Percentiles rank a stretch among this genome's conserved stretches.
Evolutionary conservation across 257 asterid genomes (phyloP).

Genomic region (Primulina eburnea): DNA sequence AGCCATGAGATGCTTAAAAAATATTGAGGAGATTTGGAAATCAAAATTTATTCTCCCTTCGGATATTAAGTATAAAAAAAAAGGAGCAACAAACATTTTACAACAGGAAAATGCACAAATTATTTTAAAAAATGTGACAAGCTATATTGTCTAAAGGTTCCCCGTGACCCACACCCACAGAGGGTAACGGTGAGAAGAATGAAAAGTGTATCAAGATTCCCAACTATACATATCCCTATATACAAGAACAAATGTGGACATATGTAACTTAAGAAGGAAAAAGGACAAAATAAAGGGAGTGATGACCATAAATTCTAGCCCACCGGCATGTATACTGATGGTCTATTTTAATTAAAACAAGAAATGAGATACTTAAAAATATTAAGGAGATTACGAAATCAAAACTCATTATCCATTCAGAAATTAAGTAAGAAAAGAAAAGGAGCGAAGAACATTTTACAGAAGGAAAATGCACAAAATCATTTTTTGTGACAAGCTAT

Average conservation of each 20-base stretch:
- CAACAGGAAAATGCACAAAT: constrained; percentile 14
- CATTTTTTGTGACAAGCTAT: constrained; percentile 5
- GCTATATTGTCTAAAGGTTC: constrained; percentile 7
- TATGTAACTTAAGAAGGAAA: not conserved
- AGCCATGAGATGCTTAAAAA: not conserved
- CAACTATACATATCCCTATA: constrained; percentile 20
- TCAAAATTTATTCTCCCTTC: not conserved
- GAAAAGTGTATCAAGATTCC: constrained; percentile 21
- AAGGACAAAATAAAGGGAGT: not conserved
- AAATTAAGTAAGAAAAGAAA: constrained; percentile 3
- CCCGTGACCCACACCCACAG: constrained; percentile 26
- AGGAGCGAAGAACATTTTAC: not conserved
- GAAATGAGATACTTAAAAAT: not conserved
- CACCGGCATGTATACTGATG: not conserved
- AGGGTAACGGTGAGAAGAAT: constrained; percentile 21
- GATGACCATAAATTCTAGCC: constrained; percentile 1
- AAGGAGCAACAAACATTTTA: constrained; percentile 6
- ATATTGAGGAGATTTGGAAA: not conserved
- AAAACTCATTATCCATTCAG: not conserved
- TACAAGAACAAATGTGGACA: constrained; percentile 13
- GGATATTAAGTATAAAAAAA: not conserved
- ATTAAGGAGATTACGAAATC: not conserved
- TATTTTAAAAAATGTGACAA: constrained; percentile 4
- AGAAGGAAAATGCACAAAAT: constrained; percentile 10
- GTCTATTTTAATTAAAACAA: not conserved